Evolutionary conservation across 2,329 filamentous ascomycete genomes (phyloP).

Genomic region (Ceratocystiopsis minuta): DNA sequence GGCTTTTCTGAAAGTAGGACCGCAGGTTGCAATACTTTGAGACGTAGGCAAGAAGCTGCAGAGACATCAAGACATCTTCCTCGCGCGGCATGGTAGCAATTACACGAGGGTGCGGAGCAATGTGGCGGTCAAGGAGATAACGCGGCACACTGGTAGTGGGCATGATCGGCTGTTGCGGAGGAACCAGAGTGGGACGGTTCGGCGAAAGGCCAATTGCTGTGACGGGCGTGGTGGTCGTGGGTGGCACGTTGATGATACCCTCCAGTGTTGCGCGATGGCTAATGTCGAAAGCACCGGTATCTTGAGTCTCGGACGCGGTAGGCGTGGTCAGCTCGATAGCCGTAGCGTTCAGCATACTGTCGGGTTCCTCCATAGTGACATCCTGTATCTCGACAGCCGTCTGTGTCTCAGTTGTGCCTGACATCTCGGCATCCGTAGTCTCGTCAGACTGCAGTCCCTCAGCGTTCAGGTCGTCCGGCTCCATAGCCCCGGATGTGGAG

Average conservation of each 20-base stretch:
- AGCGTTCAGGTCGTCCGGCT: slow-evolving; percentile 69
- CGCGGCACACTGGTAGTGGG: slow-evolving; percentile 56
- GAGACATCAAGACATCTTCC: slow-evolving; percentile 93
- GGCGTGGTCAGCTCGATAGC: slow-evolving; percentile 59
- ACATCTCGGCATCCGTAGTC: slow-evolving; percentile 57
- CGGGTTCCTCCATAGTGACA: slow-evolving; percentile 60
- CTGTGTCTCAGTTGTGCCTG: slow-evolving; percentile 64
- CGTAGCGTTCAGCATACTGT: slow-evolving; percentile 59
- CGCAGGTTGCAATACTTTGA: slow-evolving; percentile 96
- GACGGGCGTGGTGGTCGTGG: slow-evolving; percentile 29
- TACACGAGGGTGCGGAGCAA: slow-evolving; percentile 53
- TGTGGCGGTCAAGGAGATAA: slow-evolving; percentile 58
- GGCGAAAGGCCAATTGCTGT: slow-evolving; percentile 57
- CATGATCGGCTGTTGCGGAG: slow-evolving; percentile 56
- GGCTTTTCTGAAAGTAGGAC: slow-evolving; percentile 87
- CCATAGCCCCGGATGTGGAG: slow-evolving; percentile 47
- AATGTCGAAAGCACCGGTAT: slow-evolving; percentile 84
- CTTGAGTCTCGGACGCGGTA: slow-evolving; percentile 67
- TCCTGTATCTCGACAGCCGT: slow-evolving; percentile 72
- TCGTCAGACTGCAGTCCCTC: slow-evolving; percentile 72
- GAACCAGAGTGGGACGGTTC: slow-evolving; percentile 49
- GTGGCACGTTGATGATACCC: slow-evolving; percentile 44
- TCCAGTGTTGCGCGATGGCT: slow-evolving; percentile 72
- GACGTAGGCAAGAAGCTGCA: slow-evolving; percentile 91
- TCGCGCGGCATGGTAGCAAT: slow-evolving; percentile 87